phyloP scores from a whole-genome alignment of 306 rosid genomes.

The Casuarina cunninghamiana region DNA sequence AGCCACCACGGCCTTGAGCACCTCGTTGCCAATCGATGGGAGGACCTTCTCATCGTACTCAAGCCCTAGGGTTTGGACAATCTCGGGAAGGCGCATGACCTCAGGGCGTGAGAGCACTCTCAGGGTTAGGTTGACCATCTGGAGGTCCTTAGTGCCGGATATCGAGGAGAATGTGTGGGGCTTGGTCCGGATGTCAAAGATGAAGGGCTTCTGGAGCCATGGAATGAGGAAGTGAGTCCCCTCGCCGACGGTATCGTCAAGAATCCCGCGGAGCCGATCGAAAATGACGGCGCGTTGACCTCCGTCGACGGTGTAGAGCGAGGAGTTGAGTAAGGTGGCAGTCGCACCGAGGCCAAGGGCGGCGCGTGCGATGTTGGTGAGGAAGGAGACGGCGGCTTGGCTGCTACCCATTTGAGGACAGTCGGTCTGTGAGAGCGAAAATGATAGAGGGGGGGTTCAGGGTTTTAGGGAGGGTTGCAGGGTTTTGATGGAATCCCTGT shows the following conservation, averaged over 20 bases:
- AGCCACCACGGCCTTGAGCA: constrained; percentile 80
- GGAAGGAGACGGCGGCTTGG: constrained; percentile 72
- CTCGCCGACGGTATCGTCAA: constrained; percentile 55
- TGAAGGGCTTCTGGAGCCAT: constrained; percentile 94
- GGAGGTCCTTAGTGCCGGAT: constrained; percentile 61
- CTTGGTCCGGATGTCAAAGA: constrained; percentile 68
- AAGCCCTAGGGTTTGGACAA: constrained; percentile 82
- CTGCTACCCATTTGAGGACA: constrained; percentile 54
- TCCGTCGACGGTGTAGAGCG: constrained; percentile 93
- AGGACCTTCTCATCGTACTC: constrained; percentile 97
- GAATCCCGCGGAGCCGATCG: constrained; percentile 86
- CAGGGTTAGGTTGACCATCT: constrained; percentile 68
- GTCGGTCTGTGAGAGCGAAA: neutral
- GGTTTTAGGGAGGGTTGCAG: constrained; percentile 2
- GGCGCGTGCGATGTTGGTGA: constrained; percentile 57
- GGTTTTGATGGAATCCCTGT: neutral
- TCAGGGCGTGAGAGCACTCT: constrained; percentile 89
- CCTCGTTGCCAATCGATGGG: constrained; percentile 91
- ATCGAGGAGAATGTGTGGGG: constrained; percentile 61
- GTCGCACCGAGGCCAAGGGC: constrained; percentile 79
- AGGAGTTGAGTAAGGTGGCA: constrained; percentile 47
- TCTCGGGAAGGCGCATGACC: constrained; percentile 57
- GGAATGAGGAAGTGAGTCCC: constrained; percentile 92
- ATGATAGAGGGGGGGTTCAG: neutral
- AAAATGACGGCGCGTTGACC: constrained; percentile 94